phyloP scores from a whole-genome alignment of 495 filamentous ascomycete genomes.

The Letharia columbiana region DNA sequence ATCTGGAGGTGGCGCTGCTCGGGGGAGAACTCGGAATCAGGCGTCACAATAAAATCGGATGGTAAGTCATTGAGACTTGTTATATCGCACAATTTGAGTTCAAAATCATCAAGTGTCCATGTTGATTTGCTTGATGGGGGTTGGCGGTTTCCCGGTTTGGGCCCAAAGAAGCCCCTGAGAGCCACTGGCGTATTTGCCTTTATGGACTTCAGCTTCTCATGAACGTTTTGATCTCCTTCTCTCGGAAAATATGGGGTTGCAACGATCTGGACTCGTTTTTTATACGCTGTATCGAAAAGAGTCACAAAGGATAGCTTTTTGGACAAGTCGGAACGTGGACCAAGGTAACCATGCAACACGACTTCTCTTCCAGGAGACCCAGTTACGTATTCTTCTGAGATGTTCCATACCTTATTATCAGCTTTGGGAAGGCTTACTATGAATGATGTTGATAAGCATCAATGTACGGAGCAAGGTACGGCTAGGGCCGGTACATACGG shows the following conservation, averaged over 20 bases:
- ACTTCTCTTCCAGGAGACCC: slow-evolving; percentile 40
- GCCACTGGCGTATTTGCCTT: slow-evolving; percentile 44
- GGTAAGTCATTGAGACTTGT: slow-evolving; percentile 66
- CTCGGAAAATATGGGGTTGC: slow-evolving; percentile 35
- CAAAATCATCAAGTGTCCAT: slow-evolving; percentile 36
- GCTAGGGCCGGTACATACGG: slow-evolving; percentile 31
- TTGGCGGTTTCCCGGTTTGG: slow-evolving; percentile 26
- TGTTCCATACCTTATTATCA: slow-evolving; percentile 41
- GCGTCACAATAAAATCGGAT: slow-evolving; percentile 62
- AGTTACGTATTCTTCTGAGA: slow-evolving; percentile 31
- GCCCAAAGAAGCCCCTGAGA: slow-evolving; percentile 41
- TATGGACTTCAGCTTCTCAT: slow-evolving; percentile 42
- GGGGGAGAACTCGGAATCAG: slow-evolving; percentile 60
- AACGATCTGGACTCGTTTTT: slow-evolving; percentile 44
- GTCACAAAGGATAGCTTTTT: slow-evolving; percentile 63
- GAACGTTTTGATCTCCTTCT: slow-evolving; percentile 27
- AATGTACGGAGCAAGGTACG: background rate
- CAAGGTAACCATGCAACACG: slow-evolving; percentile 65
- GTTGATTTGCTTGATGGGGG: slow-evolving; percentile 24
- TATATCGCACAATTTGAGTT: slow-evolving; percentile 57
- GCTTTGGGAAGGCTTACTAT: slow-evolving; percentile 47
- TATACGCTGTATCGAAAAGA: slow-evolving; percentile 44
- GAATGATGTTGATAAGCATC: slow-evolving; percentile 14
- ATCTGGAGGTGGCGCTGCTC: slow-evolving; percentile 78
- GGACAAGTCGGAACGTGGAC: slow-evolving; percentile 50